Evolutionary conservation across 2,329 filamentous ascomycete genomes (phyloP), one percentile per base, ranked within the genome.

Genomic region (Chrysoporthe austroafricana): DNA sequence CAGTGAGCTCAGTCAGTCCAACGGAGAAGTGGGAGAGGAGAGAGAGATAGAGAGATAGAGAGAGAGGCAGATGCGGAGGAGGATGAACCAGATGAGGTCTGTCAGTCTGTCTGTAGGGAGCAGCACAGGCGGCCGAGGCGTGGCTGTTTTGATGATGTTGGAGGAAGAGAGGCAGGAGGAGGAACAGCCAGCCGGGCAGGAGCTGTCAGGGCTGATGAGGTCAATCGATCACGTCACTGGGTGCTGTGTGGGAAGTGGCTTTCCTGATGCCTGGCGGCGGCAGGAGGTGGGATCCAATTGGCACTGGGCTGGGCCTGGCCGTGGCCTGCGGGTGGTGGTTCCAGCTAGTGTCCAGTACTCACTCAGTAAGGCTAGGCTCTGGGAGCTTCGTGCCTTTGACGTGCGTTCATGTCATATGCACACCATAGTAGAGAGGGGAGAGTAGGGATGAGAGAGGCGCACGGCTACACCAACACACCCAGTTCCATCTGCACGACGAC

Each of bases 151-250:
- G 46, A 13, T 44, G 46, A 36, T 21, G 14, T 2, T 62, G 54
- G 43, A 48, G 46, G 14, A 21, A 18, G 39, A 21, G 14, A 21
- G 56, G 18, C 11, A 58, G 16, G n/a, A 46, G 11, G 60, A n/a
- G 54, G 26, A 34, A 18, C n/a, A 6, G 21, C 26, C 36, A 59
- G n/a, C 13, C 54, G 36, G 36, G 48, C 46, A n/a, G 46, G 36
- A 56, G 36, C 46, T 26, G 48, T 42, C 36, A 54, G 18, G 21
- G 43, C 44, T 58, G 44, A 59, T 64, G 63, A 64, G 63, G 63
- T 64, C 63, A 64, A 64, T 64, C 42, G 52, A 59, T 64, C 63
- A 64, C 63, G 63, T 64, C 63, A 64, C 54, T 64, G 63, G 62
- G 32, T 39, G 16, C 54, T 59, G 48, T 58, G 52, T 39, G 63